Evolutionary conservation across 164 flowering plant species (phyloP).

Genomic region (Vitis riparia): DNA sequence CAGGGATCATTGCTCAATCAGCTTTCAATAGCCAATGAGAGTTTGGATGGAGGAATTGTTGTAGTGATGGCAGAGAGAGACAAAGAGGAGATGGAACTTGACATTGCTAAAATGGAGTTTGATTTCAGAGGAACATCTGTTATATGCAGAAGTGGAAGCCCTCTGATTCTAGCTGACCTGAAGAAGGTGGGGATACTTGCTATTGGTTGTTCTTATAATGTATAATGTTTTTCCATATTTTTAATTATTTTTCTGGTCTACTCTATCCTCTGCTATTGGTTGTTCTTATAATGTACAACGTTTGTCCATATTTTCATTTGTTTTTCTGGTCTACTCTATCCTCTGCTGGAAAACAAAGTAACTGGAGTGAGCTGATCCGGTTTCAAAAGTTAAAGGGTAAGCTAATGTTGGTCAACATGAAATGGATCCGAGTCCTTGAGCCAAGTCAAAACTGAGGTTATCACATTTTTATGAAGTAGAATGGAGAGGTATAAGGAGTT

Average conservation of each 20-base stretch:
- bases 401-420: too few species aligned
- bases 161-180: slow-evolving; percentile 72
- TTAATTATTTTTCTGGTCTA: neutral
- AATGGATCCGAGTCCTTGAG: too few species aligned
- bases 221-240: neutral
- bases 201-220: neutral
- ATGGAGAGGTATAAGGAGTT: too few species aligned
- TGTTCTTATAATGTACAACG: neutral
- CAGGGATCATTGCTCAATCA: slow-evolving; percentile 84
- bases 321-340: too few species aligned
- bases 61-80: slow-evolving; percentile 85
- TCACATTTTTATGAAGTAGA: too few species aligned
- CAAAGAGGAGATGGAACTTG: slow-evolving; percentile 91
- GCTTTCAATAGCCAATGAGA: slow-evolving; percentile 81
- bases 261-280: too few species aligned
- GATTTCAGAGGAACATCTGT: slow-evolving; percentile 80
- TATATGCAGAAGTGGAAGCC: slow-evolving; percentile 87
- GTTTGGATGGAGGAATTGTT: slow-evolving; percentile 76
- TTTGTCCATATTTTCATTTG: neutral
- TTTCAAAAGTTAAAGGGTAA: too few species aligned
- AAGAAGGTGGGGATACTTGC: slow-evolving; percentile 50
- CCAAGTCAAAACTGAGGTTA: too few species aligned
- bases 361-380: too few species aligned
- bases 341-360: too few species aligned
- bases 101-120: slow-evolving; percentile 84